Percentiles rank a stretch among this genome's conserved stretches.
Evolutionary conservation across 306 rosid genomes (phyloP).

Genomic region (Hippophae rhamnoides): DNA sequence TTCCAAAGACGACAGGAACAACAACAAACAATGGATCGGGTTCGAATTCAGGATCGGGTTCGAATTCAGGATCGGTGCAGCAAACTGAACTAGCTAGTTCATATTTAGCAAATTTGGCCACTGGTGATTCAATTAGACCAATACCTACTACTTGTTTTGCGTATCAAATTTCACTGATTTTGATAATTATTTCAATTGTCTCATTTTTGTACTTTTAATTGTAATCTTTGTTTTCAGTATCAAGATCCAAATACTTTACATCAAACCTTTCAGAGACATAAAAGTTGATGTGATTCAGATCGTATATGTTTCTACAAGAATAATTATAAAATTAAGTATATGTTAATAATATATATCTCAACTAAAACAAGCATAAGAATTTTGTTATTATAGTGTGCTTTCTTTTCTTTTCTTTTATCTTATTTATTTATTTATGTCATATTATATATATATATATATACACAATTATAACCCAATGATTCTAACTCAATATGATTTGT

Average conservation of each 20-base stretch:
- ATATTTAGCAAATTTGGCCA: constrained; percentile 64
- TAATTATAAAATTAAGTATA: background rate
- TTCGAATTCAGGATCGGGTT: background rate
- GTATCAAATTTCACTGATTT: constrained; percentile 18
- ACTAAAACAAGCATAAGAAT: no score
- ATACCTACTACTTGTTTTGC: background rate
- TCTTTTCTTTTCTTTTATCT: no score
- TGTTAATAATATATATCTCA: no score
- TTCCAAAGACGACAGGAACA: constrained; percentile 6
- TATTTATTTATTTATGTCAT: no score
- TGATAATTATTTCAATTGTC: constrained; percentile 24
- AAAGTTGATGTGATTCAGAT: constrained; percentile 2
- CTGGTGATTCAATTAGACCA: constrained; percentile 26
- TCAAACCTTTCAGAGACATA: no score
- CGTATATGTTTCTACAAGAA: no score
- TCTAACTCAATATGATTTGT: no score
- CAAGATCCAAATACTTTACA: background rate
- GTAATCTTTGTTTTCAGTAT: background rate
- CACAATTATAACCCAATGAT: no score
- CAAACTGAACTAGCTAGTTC: constrained; percentile 37
- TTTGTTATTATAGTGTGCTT: no score
- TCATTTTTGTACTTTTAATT: constrained; percentile 18
- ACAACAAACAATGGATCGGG: background rate
- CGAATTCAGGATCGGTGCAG: constrained; percentile 27
- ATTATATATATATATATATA: no score